Percentiles rank a stretch among this genome's conserved stretches.
Evolutionary conservation across 768 basidiomycete species (phyloP).

Genomic region (Lactarius akahatsu): DNA sequence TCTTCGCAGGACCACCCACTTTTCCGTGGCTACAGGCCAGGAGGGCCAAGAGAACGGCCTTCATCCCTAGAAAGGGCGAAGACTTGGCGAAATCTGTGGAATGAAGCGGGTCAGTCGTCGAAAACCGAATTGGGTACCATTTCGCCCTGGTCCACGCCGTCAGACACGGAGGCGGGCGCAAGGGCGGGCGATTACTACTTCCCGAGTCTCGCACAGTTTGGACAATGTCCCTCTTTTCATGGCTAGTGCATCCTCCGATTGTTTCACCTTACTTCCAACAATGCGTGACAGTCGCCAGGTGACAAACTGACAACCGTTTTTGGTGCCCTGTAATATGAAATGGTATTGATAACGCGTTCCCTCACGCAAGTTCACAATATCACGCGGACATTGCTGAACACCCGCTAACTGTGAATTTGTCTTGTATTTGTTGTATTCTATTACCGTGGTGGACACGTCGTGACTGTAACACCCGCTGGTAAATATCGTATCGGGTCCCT

Average conservation of each 20-base stretch:
- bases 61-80: not conserved
- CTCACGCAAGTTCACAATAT: too few species aligned
- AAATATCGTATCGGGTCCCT: too few species aligned
- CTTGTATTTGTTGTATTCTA: too few species aligned
- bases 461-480: too few species aligned
- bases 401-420: too few species aligned
- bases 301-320: not conserved
- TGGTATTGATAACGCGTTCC: not conserved
- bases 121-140: not conserved
- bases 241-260: not conserved
- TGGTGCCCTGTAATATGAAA: not conserved
- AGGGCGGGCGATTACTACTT: not conserved
- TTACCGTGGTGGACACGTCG: too few species aligned
- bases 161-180: not conserved
- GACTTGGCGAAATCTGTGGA: constrained; percentile 22
- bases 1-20: constrained; percentile 26
- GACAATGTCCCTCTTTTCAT: not conserved
- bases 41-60: not conserved
- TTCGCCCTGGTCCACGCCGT: not conserved
- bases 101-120: constrained; percentile 9
- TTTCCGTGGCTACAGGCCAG: constrained; percentile 21
- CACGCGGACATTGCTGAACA: too few species aligned
- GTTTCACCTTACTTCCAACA: not conserved
- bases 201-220: not conserved
- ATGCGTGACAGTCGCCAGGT: not conserved